Evolutionary conservation across 257 asterid genomes (phyloP), one percentile per base, ranked within the genome.

Genomic region (Primulina tabacum): DNA sequence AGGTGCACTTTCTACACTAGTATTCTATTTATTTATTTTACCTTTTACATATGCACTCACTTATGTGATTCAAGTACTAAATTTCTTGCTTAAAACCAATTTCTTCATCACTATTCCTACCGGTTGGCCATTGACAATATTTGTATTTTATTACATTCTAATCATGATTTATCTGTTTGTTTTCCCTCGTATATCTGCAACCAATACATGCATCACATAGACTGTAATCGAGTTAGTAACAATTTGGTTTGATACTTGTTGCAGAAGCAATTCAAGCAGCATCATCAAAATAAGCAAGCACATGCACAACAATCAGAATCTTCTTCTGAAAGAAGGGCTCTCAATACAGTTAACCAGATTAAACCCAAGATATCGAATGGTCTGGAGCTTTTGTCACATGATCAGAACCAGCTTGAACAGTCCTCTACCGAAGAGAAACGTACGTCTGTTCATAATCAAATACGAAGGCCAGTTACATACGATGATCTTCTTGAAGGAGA

Each of bases 381-480:
- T n/a, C n/a, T n/a, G n/a, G n/a, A n/a, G n/a, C n/a, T n/a, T n/a
- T n/a, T n/a, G n/a, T n/a, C n/a, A n/a, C n/a, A n/a, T n/a, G n/a
- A n/a, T n/a, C n/a, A n/a, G n/a, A n/a, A n/a, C n/a, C n/a, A n/a
- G n/a, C n/a, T n/a, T n/a, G n/a, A n/a, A n/a, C n/a, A n/a, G n/a
- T n/a, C n/a, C n/a, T n/a, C n/a, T n/a, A n/a, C n/a, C n/a, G n/a
- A n/a, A n/a, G n/a, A n/a, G n/a, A n/a, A n/a, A n/a, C n/a, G n/a
- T n/a, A n/a, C n/a, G n/a, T n/a, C n/a, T n/a, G n/a, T n/a, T 81
- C 95, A 74, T 65, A 87, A 88, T 29, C 83, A 96, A 20, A 75
- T 92, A 71, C 84, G 98, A 71, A 57, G 82, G 30, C 98, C 97
- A 8, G 92, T 88, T 70, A 26, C 83, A 12, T 92, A 92, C 64